Evolutionary conservation across 441 rosid species (phyloP), one percentile per base, ranked within the genome.

Genomic region (Jatropha podagrica): DNA sequence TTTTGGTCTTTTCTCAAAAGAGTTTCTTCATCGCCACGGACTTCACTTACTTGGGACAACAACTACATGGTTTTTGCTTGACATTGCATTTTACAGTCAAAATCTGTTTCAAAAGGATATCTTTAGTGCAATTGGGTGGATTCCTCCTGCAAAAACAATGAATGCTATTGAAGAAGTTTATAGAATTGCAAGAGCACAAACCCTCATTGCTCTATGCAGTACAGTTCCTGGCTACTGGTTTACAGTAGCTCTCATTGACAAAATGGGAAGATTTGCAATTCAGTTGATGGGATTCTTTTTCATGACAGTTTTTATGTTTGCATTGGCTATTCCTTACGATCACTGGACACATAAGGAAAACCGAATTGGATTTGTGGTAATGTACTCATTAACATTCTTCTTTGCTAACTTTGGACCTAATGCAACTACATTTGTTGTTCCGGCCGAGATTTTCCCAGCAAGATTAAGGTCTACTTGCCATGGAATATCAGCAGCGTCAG

Each of bases 371-470:
- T 93, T 93, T 40, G 93, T 93, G 62, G 69, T 68, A 1, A 69
- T 93, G 46, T 93, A 93, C 85, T 88, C 95, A 0, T 63, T 91
- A 52, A 91, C 98, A 7, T 93, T 93, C 87, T 93, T 93, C 87
- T 91, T 92, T 32, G 91, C 98, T 5, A 91, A 93, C 82, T 93
- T 91, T 46, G 98, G 97, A 69, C 98, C 98, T 4, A 93, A 93
- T 58, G 93, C 95, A 3, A 93, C 95, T 9, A 91, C 97, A 17
- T 89, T 89, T 44, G 94, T 93, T 0, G 97, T 91, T 73, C 97
- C 98, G 0, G 98, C 98, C 3, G 97, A 91, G 87, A 93, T 93
- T 67, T 93, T 93, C 83, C 97, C 98, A 0, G 93, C 97, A 10
- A 86, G 95, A 78, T 81, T 93, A 20, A 85, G 96, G 83, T 91